Evolutionary conservation across 1,284 basidiomycete genomes (phyloP), one percentile per base, ranked within the genome.

Genomic region (Sparassis latifolia): DNA sequence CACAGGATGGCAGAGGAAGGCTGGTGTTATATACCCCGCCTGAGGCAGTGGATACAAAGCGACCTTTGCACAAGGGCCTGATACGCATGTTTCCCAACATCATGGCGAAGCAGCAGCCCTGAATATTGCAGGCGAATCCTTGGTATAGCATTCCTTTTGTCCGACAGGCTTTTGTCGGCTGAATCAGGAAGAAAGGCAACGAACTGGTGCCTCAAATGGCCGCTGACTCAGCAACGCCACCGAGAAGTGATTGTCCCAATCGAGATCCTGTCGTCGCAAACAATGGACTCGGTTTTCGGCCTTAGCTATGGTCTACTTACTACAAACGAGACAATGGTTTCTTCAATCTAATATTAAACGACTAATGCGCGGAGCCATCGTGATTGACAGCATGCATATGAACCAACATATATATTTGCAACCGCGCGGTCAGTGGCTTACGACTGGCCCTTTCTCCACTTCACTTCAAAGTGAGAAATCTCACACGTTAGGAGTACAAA

Each of bases 81-180:
- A 30, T 27, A n/a, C n/a, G 28, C 45, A 48, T 10, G 12, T 20
- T 40, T n/a, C 3, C 3, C 28, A 38, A 43, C 7, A 48, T 47
- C 41, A 45, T 48, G 30, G 45, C n/a, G 6, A 37, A 12, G 42
- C 5, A 4, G 43, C 27, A 44, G 39, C 27, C 28, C 45, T 33
- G 20, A 31, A 27, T 42, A 50, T 47, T 40, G 54, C 54, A 50
- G 52, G 48, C 49, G 51, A 35, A 38, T 30, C 37, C 56, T 49
- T 30, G 47, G 48, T 56, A 53, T 49, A 49, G 48, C 38, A 44
- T 43, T 59, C 56, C 58, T 61, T 61, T 61, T 59, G 58, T 61
- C 48, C 49, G 38, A n/a, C 29, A 38, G 44, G 42, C 51, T 52
- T 55, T 60, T 60, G 58, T 58, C 52, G 51, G 52, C 57, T 45